Evolutionary conservation across 768 basidiomycete genomes (phyloP).

Genomic region (Phaeotremella skinneri): DNA sequence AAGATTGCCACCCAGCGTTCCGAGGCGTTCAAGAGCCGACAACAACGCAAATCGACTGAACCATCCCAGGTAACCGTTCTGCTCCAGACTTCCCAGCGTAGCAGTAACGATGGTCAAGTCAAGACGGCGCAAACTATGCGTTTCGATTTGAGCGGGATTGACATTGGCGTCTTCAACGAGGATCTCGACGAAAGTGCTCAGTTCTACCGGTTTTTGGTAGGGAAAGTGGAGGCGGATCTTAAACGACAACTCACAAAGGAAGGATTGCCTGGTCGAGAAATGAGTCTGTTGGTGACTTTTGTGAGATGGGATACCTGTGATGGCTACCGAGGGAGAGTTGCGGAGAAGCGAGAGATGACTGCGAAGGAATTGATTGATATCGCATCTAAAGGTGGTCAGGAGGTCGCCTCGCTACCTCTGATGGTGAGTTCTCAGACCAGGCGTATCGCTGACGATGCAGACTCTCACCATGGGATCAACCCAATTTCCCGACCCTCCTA

Average conservation of each 20-base stretch:
- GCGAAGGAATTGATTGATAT: slow-evolving; percentile 30
- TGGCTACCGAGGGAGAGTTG: slow-evolving; percentile 17
- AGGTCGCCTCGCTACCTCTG: slow-evolving; percentile 33
- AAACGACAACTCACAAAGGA: slow-evolving; percentile 19
- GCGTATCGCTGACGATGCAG: slow-evolving; percentile 15
- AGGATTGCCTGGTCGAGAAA: slow-evolving; percentile 23
- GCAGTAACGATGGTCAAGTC: slow-evolving; percentile 9
- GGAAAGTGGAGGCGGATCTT: slow-evolving; percentile 34
- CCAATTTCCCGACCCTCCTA: slow-evolving; percentile 24
- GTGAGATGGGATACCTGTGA: slow-evolving; percentile 32
- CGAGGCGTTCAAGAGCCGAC: slow-evolving; percentile 30
- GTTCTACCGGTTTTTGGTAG: slow-evolving; percentile 45
- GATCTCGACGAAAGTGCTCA: slow-evolving; percentile 22
- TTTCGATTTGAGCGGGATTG: slow-evolving; percentile 37
- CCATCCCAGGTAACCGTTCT: slow-evolving; percentile 41
- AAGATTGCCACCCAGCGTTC: slow-evolving; percentile 41
- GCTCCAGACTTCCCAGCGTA: slow-evolving; percentile 35
- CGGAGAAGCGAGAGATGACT: slow-evolving; percentile 20
- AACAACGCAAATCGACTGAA: slow-evolving; percentile 28
- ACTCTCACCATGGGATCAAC: slow-evolving; percentile 40
- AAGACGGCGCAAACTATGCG: slow-evolving; percentile 37
- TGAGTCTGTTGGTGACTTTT: slow-evolving; percentile 25
- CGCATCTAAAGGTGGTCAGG: slow-evolving; percentile 23
- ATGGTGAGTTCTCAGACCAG: slow-evolving; percentile 32
- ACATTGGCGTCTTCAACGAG: slow-evolving; percentile 45